Base-by-base conservation (phyloP, 768 basidiomycete genomes). In the Coprinellus micaceus region DNA sequence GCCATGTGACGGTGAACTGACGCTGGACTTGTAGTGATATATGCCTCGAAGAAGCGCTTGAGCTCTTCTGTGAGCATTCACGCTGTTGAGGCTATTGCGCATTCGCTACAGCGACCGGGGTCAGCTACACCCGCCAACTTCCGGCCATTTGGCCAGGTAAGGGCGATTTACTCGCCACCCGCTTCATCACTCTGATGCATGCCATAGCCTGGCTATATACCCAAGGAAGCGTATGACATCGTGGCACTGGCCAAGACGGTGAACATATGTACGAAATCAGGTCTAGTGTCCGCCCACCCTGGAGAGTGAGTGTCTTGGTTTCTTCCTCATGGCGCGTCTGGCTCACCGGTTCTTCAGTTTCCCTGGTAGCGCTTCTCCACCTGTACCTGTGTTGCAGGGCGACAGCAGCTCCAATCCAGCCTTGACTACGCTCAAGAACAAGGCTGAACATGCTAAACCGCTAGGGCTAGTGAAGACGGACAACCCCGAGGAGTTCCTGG, bases 151-250 rank as follows among this genome's bases (percentile, higher is more conserved):
- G 88, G 88, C 39, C 82, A 86, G 67, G 90, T 91, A 60, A 50
- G 81, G 63, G 22, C 25, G 11, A 44, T n/a, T 49, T 19, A 40
- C 15, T 21, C 17, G 51, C 28, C 26, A 12, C 15, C 7, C 44
- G 17, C 19, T 33, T 36, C 37, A 28, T 41, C 22, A 40, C 22
- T 6, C 24, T 5, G 9, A 54, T 28, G 54, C 21, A 24, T 37
- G 2, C 59, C 33, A 33, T 13, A 92, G 89, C 70, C 82, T 2
- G 79, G 85, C 11, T 86, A 82, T 60, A 78, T 92, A 46, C 86
- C 91, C 0, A 86, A 82, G 64, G 89, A 91, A 55, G 83, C 83
- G 0, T 78, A 79, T 53, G 79, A 83, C 53, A 72, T 91, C 25
- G 80, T 77, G 3, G 72, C 83, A 13, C 66, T 94, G 33, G 70